Evolutionary conservation across 2,329 filamentous ascomycete genomes (phyloP), one percentile per base, ranked within the genome.

Genomic region (Colletotrichum neosansevieriae): DNA sequence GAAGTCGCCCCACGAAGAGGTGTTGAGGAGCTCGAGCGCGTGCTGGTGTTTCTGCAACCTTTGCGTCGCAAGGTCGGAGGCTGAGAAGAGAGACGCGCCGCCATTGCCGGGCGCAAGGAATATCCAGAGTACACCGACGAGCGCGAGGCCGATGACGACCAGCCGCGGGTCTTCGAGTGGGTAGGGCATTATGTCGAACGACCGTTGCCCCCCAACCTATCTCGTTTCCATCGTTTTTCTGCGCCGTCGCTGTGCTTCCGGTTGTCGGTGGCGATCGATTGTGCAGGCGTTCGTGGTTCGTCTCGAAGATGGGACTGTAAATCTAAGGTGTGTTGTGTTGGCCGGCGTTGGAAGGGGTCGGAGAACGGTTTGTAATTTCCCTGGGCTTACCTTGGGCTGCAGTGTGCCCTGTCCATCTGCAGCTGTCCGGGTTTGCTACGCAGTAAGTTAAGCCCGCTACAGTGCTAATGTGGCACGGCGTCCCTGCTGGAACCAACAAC

Each of bases 1-100:
- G 75, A 91, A 91, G 75, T 90, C 88, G 57, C 86, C 86, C 88
- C 88, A 91, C 70, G 74, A 76, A 17, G 88, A 87, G 63, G 77
- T 77, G 74, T 89, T 89, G 45, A 91, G 78, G 17, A 87, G 78
- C 57, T 80, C 76, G 69, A 87, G 85, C 2, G 86, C 83, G 64
- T 83, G 77, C 47, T 83, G 82, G 70, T 88, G 86, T 44, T 83
- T 82, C n/a, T 77, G 78, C 15, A 89, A 79, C 11, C 86, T 84
- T 61, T 83, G 63, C 13, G 58, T 67, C 9, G 67, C 67, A 42
- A 69, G 67, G 29, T 69, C 67, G 45, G 67, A 79, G 45, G 78
- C 77, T 29, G 81, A 77, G 36, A 83, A 74, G 32, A 81, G 79
- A 15, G 83, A 83, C 2, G 61, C 61, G 56, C 66, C 66, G 50